phyloP scores from a whole-genome alignment of 2,329 filamentous ascomycete genomes.

The Stagonosporopsis rhizophila region DNA sequence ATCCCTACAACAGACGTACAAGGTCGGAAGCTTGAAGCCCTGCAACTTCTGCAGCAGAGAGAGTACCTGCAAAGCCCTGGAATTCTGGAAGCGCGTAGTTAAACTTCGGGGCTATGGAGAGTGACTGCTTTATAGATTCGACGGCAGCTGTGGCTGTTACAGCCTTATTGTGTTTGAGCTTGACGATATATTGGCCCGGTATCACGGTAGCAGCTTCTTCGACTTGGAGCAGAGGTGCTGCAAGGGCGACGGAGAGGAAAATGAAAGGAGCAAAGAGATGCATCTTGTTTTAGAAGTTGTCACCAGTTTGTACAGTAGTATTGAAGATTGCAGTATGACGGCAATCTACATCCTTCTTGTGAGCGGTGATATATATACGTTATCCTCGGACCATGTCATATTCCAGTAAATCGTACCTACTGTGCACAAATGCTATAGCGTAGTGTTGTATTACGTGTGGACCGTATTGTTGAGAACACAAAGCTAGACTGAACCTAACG shows the following conservation, averaged over 20 bases:
- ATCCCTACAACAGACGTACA: constrained; percentile 19
- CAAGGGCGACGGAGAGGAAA: constrained; percentile 46
- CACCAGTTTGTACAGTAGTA: not conserved
- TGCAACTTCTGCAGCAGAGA: constrained; percentile 35
- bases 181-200: constrained; percentile 55
- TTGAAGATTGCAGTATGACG: not conserved
- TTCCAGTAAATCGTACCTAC: too few relatives aligned
- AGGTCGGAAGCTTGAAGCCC: constrained; percentile 34
- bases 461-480: not conserved
- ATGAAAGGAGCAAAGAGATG: constrained; percentile 40
- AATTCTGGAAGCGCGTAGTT: constrained; percentile 47
- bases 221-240: constrained; percentile 48
- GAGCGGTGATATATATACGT: not conserved
- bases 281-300: constrained; percentile 31
- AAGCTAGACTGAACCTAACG: not conserved
- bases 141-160: constrained; percentile 25
- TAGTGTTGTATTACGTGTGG: not conserved
- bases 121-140: constrained; percentile 22
- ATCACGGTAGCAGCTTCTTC: constrained; percentile 36
- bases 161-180: constrained; percentile 47
- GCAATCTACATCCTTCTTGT: not conserved
- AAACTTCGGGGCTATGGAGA: constrained; percentile 31
- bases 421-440: not conserved
- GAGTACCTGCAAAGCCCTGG: constrained; percentile 47
- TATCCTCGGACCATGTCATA: not conserved